Evolutionary conservation across 306 rosid genomes (phyloP), one percentile per base, ranked within the genome.

Genomic region (Malus sieversii): DNA sequence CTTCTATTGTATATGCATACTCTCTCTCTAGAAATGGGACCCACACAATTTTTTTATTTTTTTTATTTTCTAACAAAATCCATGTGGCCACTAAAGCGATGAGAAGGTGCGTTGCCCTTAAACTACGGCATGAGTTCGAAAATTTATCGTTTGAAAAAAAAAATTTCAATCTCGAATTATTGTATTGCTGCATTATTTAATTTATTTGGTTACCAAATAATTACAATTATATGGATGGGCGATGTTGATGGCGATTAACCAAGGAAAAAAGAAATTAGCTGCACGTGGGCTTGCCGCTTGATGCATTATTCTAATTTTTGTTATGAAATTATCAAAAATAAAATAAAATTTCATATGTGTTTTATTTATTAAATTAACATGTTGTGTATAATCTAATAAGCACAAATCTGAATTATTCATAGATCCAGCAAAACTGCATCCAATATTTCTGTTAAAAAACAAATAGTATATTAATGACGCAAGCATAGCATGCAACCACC

Each of bases 81-180:
- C 10, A 29, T 16, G 6, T 35, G 40, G 2, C 8, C 0, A 1
- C 40, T 1, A 35, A 1, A 35, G 0, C 2, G 1, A 5, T 6
- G 0, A 6, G 0, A 0, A 35, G 0, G 0, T 1, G 2, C 2
- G 38, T 35, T 35, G 0, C 0, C 1, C 2, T 35, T 35, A 5
- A 1, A 35, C 0, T 0, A 35, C 8, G 38, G 1, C 8, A 1
- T 35, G 6, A 35, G 2, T 35, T 35, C 2, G 2, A 35, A 35
- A 35, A 35, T 35, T 35, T 35, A 6, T 6, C 40, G 40, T 35
- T 35, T 33, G 38, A 5, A 33, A 35, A 6, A 6, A 35, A 35
- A 6, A 6, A 35, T 6, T 1, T 6, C 0, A 1, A 33, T 6
- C 40, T 35, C 40, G 5, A 40, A 63, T 63, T 62, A 29, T 62